Evolutionary conservation across 345 rosid genomes (phyloP).

Genomic region (Lepidium aucheri): DNA sequence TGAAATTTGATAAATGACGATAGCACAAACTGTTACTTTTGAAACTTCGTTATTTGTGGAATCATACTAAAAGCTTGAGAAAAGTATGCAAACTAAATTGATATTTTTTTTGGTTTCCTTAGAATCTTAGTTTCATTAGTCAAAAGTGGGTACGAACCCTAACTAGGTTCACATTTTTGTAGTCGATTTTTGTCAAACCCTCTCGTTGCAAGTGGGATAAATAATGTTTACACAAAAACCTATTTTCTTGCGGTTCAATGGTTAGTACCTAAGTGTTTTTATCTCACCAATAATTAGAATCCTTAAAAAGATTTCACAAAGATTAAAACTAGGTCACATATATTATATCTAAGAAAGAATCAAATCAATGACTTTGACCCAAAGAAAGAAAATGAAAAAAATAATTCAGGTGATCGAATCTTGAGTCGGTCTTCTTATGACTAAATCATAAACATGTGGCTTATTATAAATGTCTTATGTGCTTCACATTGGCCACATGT

Average conservation of each 20-base stretch:
- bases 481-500: background rate
- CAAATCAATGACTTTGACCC: constrained; percentile 8
- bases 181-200: background rate
- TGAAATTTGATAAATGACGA: no score
- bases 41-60: background rate
- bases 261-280: background rate
- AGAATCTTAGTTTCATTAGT: background rate
- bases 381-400: no score
- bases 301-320: background rate
- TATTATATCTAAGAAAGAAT: background rate
- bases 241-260: background rate
- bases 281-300: background rate
- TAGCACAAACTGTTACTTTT: background rate
- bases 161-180: constrained; percentile 1
- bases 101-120: background rate
- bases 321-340: constrained; percentile 8
- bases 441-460: background rate
- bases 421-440: background rate
- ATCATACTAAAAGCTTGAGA: background rate
- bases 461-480: background rate
- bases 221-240: background rate
- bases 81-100: background rate
- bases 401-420: background rate
- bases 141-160: constrained; percentile 17
- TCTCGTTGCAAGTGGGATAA: constrained; percentile 15